Conservation (phyloP, 2,329 filamentous ascomycete species). For the Microdochium paspali region DNA sequence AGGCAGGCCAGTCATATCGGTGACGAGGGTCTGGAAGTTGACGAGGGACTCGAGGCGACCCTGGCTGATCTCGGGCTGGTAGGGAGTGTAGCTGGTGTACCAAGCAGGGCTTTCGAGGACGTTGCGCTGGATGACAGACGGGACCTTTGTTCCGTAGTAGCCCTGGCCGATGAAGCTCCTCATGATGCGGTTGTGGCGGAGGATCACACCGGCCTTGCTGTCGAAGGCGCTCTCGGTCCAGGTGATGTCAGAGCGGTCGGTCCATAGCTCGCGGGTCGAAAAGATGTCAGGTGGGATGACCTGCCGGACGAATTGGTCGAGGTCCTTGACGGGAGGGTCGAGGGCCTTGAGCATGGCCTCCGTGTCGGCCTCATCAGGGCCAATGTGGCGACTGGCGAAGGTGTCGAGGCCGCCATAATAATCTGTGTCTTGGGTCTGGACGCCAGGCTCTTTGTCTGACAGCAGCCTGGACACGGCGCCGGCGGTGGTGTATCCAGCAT, state of each 20-base stretch:
- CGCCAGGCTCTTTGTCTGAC: constrained; percentile 10
- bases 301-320: constrained; percentile 78
- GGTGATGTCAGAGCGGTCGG: constrained; percentile 32
- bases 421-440: constrained; percentile 6
- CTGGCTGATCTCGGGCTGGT: constrained; percentile 96
- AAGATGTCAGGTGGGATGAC: constrained; percentile 77
- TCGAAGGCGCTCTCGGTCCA: constrained; percentile 53
- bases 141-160: constrained; percentile 80
- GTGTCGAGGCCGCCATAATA: constrained; percentile 38
- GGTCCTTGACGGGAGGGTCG: constrained; percentile 59
- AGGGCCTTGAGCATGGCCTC: constrained; percentile 73
- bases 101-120: constrained; percentile 87
- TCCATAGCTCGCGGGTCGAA: constrained; percentile 54
- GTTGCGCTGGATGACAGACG: constrained; percentile 86
- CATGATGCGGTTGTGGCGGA: constrained; percentile 26
- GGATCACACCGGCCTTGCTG: constrained; percentile 23
- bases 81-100: constrained; percentile 98
- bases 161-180: constrained; percentile 76
- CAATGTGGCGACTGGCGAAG: constrained; percentile 80
- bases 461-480: constrained; percentile 4
- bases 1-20: constrained; percentile 76
- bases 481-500: constrained; percentile 3
- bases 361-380: constrained; percentile 61
- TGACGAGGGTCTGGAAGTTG: constrained; percentile 92
- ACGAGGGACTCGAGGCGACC: constrained; percentile 83